phyloP scores from a whole-genome alignment of 1,284 basidiomycete genomes.

The Xerocomus tenax region DNA sequence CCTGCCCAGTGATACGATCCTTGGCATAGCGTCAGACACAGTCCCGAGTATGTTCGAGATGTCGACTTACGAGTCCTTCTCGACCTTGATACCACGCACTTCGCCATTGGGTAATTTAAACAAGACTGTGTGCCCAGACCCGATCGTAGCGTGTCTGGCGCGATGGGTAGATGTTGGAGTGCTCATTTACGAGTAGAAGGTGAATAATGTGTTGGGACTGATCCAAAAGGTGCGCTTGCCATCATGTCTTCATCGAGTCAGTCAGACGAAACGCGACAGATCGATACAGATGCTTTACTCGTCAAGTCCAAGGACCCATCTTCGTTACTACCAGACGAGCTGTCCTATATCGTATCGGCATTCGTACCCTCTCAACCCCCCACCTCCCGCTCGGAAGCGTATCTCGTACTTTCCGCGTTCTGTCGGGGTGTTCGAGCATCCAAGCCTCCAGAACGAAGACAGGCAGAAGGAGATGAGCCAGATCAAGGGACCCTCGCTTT shows the following conservation, averaged over 20 bases:
- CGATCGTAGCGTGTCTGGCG: conserved; percentile 36
- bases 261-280: not conserved
- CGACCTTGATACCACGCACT: conserved; percentile 55
- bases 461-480: conserved; percentile 18
- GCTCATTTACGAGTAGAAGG: conserved; percentile 11
- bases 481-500: conserved; percentile 45
- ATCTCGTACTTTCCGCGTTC: conserved; percentile 54
- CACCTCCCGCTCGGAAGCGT: conserved; percentile 52
- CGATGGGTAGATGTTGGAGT: conserved; percentile 3
- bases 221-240: not conserved
- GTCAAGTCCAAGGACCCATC: conserved; percentile 22
- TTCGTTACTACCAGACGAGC: conserved; percentile 43
- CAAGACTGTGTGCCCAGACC: conserved; percentile 56
- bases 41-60: not conserved
- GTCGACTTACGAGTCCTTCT: conserved; percentile 52
- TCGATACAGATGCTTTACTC: too few species aligned
- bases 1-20: conserved; percentile 61
- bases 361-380: conserved; percentile 46
- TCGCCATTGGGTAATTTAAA: conserved; percentile 64
- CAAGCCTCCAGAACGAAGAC: conserved; percentile 22
- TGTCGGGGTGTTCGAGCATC: conserved; percentile 45
- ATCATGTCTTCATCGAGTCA: conserved; percentile 8
- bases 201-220: not conserved
- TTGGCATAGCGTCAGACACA: conserved; percentile 28
- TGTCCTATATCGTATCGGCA: conserved; percentile 44